These are phyloP conservation scores for Corrigiola litoralis DNA, from an alignment of 179 eudicot genomes.

Conservation along the genomic window DNA sequence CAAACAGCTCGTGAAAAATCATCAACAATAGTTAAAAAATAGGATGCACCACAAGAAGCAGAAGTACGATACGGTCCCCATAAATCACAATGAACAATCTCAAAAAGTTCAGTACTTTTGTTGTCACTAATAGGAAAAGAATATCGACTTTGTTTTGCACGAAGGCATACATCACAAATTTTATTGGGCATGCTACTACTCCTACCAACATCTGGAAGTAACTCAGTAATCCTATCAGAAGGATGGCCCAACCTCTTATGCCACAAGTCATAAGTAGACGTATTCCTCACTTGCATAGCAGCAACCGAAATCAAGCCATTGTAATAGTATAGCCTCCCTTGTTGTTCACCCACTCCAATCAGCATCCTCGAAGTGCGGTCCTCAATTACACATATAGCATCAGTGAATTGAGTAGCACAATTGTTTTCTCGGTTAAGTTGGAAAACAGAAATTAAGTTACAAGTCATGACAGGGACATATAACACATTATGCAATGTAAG, in stretches of 20 bases:
- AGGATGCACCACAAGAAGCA: neutral
- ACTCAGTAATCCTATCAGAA: neutral
- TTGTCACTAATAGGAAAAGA: neutral
- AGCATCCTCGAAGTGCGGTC: neutral
- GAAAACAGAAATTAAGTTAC: neutral
- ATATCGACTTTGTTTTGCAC: neutral
- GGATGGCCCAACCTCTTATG: constrained; percentile 6
- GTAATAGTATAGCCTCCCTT: neutral
- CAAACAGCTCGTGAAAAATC: neutral
- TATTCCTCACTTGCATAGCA: neutral
- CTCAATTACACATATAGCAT: neutral
- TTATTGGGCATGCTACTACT: neutral
- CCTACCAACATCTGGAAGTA: neutral
- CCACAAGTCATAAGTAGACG: neutral
- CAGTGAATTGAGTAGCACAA: neutral
- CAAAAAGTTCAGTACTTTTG: neutral
- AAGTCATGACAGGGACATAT: neutral
- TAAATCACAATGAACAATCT: neutral
- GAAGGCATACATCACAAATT: neutral
- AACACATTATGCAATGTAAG: neutral
- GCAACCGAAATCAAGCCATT: neutral
- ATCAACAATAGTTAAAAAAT: constrained; percentile 5
- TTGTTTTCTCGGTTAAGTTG: neutral
- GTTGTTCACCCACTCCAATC: constrained; percentile 4
- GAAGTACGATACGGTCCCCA: neutral